Conservation (phyloP, 306 rosid genomes). For the Gillenia trifoliata region DNA sequence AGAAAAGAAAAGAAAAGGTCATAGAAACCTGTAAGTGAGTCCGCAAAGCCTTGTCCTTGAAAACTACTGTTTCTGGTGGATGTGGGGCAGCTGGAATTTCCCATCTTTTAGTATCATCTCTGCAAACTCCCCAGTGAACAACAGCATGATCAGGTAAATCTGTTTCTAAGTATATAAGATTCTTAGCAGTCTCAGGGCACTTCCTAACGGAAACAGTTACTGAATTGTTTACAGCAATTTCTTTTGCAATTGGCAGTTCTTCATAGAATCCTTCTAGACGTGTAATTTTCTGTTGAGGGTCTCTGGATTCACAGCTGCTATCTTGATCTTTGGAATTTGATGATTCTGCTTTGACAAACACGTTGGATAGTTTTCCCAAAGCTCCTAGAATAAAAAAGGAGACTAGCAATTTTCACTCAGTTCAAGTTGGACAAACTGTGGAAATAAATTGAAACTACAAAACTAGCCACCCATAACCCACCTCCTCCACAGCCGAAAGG, state of each 20-base stretch:
- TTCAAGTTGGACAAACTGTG: conserved; percentile 23
- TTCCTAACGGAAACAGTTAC: conserved; percentile 56
- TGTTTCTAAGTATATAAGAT: conserved; percentile 58
- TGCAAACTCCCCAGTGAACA: conserved; percentile 94
- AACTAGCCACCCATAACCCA: neutral
- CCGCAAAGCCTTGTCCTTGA: conserved; percentile 73
- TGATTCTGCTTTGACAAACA: conserved; percentile 42
- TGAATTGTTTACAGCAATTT: conserved; percentile 41
- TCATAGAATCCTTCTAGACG: conserved; percentile 59
- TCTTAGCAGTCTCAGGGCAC: conserved; percentile 57
- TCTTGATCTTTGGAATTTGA: conserved; percentile 31
- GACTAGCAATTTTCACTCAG: conserved; percentile 24
- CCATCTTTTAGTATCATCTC: conserved; percentile 71
- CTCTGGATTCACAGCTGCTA: conserved; percentile 33
- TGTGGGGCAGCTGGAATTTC: conserved; percentile 69
- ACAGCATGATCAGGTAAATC: conserved; percentile 65
- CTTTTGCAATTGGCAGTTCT: conserved; percentile 64
- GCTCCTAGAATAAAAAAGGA: conserved; percentile 47
- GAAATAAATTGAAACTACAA: conserved; percentile 2
- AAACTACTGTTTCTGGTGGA: conserved; percentile 66
- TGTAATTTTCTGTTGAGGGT: conserved; percentile 30
- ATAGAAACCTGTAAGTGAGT: conserved; percentile 57
- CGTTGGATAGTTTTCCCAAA: conserved; percentile 52
- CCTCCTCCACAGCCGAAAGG: conserved; percentile 1
- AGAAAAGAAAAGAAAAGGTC: neutral